Evolutionary conservation across 1,139 yeast genomes (phyloP), one percentile per base, ranked within the genome.

Genomic region (Meyerozyma smithsonii): DNA sequence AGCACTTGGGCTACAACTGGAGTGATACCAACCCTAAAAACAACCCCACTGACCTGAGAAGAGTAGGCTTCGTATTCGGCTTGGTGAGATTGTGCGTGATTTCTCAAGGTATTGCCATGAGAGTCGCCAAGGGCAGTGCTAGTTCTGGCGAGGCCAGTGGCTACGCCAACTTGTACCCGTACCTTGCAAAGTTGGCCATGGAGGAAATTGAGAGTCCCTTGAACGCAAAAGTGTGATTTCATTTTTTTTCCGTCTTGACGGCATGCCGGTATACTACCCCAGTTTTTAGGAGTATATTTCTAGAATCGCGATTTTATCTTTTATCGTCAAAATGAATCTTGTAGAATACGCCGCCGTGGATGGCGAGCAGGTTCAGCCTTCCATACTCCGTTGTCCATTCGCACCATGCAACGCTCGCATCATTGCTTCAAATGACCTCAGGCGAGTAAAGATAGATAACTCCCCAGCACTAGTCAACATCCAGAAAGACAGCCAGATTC

Each of bases 51-150:
- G 66, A 63, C 28, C 55, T 64, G 38, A 80, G 85, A 84, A 55
- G 59, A 8, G 73, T 75, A 42, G 87, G 84, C 1, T 69, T 65
- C 20, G 82, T 78, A 1, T 80, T 79, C 56, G 84, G 84, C 0
- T 66, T 80, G 40, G 66, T 77, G 38, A 60, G 87, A 35, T 65
- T 81, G 26, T 67, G 78, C 46, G 85, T 81, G 16, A 81, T 81
- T 44, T 66, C 76, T 25, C 88, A 81, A 48, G 88, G 88, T 4
- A 79, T 81, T 44, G 83, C 81, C 8, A 81, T 83, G 62, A 66
- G 88, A 42, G 66, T 71, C 2, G 67, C 72, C 14, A 62, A 69
- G 40, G 85, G 84, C 11, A 74, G 71, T 41, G 86, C 86, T 1
- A 75, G 82, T 26, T 74, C 81, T 36, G 79, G 77, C 0, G 64